Percentiles rank a stretch among this genome's conserved stretches.
These are phyloP conservation scores for Hygrocybe coccinea DNA, from an alignment of 768 basidiomycete genomes.

Conservation along the genomic window DNA sequence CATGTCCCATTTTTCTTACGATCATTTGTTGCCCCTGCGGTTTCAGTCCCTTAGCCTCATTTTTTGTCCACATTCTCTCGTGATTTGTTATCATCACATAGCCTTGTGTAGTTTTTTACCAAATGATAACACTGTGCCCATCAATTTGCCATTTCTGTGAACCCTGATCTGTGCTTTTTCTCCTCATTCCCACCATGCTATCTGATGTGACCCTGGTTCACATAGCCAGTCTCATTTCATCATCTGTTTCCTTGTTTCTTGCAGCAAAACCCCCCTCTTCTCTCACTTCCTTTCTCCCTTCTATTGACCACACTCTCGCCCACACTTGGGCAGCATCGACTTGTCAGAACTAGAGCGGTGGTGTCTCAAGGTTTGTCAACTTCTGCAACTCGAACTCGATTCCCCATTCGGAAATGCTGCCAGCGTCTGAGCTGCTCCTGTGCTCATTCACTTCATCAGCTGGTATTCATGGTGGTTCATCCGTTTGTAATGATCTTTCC, in stretches of 20 bases:
- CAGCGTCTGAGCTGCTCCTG: conserved; percentile 23
- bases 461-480: conserved; percentile 15
- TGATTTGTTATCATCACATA: too few relatives aligned
- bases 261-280: too few relatives aligned
- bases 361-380: background rate
- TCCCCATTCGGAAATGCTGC: conserved; percentile 9
- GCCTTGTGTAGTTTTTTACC: too few relatives aligned
- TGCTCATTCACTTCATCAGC: conserved; percentile 26
- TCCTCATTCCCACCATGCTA: too few relatives aligned
- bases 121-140: too few relatives aligned
- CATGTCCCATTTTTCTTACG: background rate
- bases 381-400: background rate
- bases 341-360: background rate
- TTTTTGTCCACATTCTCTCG: too few relatives aligned
- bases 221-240: background rate
- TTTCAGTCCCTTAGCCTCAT: background rate
- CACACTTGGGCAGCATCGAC: background rate
- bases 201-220: too few relatives aligned
- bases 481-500: conserved; percentile 19
- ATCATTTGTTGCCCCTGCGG: background rate
- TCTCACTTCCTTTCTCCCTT: too few relatives aligned
- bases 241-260: background rate
- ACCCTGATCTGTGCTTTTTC: too few relatives aligned
- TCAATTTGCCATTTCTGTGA: too few relatives aligned
- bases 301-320: background rate